Conservation (phyloP, 495 filamentous ascomycete species). For the Hyaloscypha bicolor region DNA sequence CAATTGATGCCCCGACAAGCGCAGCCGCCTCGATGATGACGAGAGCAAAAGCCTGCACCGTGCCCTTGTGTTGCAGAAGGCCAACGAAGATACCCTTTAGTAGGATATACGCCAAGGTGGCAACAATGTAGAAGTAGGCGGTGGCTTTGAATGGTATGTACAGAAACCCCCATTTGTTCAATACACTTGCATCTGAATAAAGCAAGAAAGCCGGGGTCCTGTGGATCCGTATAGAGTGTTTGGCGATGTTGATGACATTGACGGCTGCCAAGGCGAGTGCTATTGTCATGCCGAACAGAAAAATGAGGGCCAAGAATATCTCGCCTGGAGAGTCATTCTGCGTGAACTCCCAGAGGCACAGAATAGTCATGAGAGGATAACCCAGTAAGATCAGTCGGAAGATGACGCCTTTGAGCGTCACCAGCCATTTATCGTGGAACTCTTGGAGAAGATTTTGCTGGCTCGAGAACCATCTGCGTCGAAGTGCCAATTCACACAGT, state of each 20-base stretch:
- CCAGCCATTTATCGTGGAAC: slow-evolving; percentile 85
- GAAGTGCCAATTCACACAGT: slow-evolving; percentile 67
- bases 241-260: slow-evolving; percentile 86
- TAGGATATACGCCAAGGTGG: slow-evolving; percentile 73
- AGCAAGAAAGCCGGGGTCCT: slow-evolving; percentile 95
- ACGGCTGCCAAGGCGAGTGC: slow-evolving; percentile 80
- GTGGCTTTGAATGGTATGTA: slow-evolving; percentile 96
- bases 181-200: slow-evolving; percentile 83
- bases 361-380: slow-evolving; percentile 83
- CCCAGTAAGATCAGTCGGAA: slow-evolving; percentile 91
- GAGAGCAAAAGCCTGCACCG: slow-evolving; percentile 78
- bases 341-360: slow-evolving; percentile 93
- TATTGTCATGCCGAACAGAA: slow-evolving; percentile 73
- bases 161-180: slow-evolving; percentile 97
- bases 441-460: slow-evolving; percentile 74
- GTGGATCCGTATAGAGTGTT: slow-evolving; percentile 82
- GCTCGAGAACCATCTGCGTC: slow-evolving; percentile 72
- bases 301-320: slow-evolving; percentile 82
- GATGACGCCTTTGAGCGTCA: slow-evolving; percentile 82
- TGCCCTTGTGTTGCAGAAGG: slow-evolving; percentile 69
- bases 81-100: slow-evolving; percentile 89
- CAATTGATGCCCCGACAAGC: slow-evolving; percentile 71
- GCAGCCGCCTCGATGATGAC: slow-evolving; percentile 81
- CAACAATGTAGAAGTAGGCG: slow-evolving; percentile 94
- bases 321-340: slow-evolving; percentile 80